Evolutionary conservation across 2,329 filamentous ascomycete species (phyloP).

Genomic region (Penicillium hordei): DNA sequence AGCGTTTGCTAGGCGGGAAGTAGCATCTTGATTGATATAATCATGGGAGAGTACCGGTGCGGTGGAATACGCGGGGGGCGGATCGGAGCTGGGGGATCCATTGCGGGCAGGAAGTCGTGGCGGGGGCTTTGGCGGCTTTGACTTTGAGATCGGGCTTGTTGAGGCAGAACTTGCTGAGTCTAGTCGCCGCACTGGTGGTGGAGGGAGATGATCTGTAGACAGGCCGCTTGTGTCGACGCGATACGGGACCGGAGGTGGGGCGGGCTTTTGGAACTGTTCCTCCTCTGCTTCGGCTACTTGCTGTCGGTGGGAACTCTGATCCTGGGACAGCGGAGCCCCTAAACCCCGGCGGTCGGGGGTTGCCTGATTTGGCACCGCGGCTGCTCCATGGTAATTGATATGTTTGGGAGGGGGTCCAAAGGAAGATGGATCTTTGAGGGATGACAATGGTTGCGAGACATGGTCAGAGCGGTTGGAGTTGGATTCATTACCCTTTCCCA

Average conservation of each 20-base stretch:
- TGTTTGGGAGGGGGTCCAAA: constrained; percentile 82
- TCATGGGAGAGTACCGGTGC: constrained; percentile 36
- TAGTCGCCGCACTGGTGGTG: constrained; percentile 61
- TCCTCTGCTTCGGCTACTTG: constrained; percentile 33
- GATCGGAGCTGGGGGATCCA: constrained; percentile 49
- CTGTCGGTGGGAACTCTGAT: constrained; percentile 37
- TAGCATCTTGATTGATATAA: constrained; percentile 59
- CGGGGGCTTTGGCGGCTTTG: constrained; percentile 57
- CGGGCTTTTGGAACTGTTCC: constrained; percentile 35
- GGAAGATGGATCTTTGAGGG: constrained; percentile 70
- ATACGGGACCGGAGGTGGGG: constrained; percentile 63
- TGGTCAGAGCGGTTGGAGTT: constrained; percentile 50
- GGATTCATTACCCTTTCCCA: constrained; percentile 55
- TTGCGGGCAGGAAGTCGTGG: constrained; percentile 72
- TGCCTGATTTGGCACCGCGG: constrained; percentile 46
- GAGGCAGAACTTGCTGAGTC: constrained; percentile 33
- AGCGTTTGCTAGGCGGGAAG: constrained; percentile 66
- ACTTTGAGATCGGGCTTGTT: constrained; percentile 31
- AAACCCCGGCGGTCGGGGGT: constrained; percentile 45
- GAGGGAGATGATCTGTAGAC: constrained; percentile 66
- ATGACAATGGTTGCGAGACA: constrained; percentile 63
- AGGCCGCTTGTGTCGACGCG: constrained; percentile 69
- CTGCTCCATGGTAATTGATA: constrained; percentile 50
- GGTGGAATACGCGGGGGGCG: constrained; percentile 50
- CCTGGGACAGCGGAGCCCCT: constrained; percentile 45